Conservation (phyloP, 306 rosid species). For the Clitoria ternatea region DNA sequence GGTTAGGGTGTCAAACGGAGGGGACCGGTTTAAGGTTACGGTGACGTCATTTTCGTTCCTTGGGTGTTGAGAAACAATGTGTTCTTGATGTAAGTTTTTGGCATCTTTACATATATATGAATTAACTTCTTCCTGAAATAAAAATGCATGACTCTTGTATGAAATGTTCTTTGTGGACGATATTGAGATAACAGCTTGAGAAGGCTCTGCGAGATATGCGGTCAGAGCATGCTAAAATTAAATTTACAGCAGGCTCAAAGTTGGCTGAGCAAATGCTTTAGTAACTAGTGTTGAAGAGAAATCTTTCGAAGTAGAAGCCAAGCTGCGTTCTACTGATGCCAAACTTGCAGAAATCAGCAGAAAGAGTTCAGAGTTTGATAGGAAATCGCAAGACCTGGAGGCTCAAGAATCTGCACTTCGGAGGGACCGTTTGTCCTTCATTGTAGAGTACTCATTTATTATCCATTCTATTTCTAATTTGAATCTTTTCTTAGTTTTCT, state of each 20-base stretch:
- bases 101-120: not conserved
- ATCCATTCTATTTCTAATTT: slow-evolving; percentile 1
- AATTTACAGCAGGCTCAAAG: slow-evolving; percentile 74
- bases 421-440: slow-evolving; percentile 66
- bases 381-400: slow-evolving; percentile 69
- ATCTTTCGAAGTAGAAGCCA: slow-evolving; percentile 80
- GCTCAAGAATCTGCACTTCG: slow-evolving; percentile 60
- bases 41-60: too few species aligned
- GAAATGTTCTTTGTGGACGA: not conserved
- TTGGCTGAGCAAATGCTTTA: slow-evolving; percentile 85
- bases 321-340: slow-evolving; percentile 77
- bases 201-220: too few species aligned
- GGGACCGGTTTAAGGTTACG: too few species aligned
- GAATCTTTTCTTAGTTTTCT: not conserved
- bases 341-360: slow-evolving; percentile 79
- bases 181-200: slow-evolving; percentile 56
- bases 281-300: slow-evolving; percentile 76
- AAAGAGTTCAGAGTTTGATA: slow-evolving; percentile 65
- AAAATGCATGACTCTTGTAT: not conserved
- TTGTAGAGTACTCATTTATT: slow-evolving; percentile 53
- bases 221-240: slow-evolving; percentile 83
- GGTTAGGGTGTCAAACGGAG: too few species aligned
- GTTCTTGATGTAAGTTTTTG: slow-evolving; percentile 74
- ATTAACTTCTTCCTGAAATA: not conserved
- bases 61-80: slow-evolving; percentile 92